Percentiles rank a stretch among this genome's conserved stretches.
Evolutionary conservation across 2,329 filamentous ascomycete genomes (phyloP).

Genomic region (Arthrinium phaeospermum): DNA sequence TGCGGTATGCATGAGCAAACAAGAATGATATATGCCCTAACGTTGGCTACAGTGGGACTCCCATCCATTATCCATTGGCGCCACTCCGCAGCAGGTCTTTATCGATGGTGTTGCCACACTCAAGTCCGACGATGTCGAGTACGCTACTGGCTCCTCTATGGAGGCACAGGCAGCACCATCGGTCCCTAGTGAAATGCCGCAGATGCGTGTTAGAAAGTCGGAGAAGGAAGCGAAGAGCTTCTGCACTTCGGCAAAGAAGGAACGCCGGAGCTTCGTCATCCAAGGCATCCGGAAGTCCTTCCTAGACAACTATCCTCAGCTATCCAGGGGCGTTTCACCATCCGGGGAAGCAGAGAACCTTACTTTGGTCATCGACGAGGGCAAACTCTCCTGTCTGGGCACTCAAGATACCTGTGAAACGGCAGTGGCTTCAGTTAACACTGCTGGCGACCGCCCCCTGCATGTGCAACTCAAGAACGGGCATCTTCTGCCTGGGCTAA

Average conservation of each 20-base stretch:
- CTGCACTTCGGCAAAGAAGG: conserved; percentile 31
- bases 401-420: conserved; percentile 38
- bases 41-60: conserved; percentile 45
- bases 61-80: conserved; percentile 51
- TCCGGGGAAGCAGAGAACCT: conserved; percentile 30
- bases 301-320: conserved; percentile 32
- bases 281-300: conserved; percentile 46
- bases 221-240: conserved; percentile 32
- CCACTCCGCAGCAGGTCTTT: conserved; percentile 53
- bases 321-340: conserved; percentile 15
- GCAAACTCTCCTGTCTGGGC: conserved; percentile 47
- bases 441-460: conserved; percentile 30
- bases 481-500: conserved; percentile 54
- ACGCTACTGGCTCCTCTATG: conserved; percentile 21
- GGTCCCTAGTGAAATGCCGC: neutral
- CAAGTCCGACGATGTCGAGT: conserved; percentile 17
- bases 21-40: neutral
- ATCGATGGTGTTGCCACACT: conserved; percentile 47
- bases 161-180: neutral
- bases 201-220: conserved; percentile 18
- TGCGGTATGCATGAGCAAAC: neutral
- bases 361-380: conserved; percentile 47
- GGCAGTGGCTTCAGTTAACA: conserved; percentile 10
- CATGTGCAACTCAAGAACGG: conserved; percentile 50
- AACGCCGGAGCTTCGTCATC: conserved; percentile 40